Conservation (phyloP, 176 grass and related monocot genomes). For the Carex cristatella region DNA sequence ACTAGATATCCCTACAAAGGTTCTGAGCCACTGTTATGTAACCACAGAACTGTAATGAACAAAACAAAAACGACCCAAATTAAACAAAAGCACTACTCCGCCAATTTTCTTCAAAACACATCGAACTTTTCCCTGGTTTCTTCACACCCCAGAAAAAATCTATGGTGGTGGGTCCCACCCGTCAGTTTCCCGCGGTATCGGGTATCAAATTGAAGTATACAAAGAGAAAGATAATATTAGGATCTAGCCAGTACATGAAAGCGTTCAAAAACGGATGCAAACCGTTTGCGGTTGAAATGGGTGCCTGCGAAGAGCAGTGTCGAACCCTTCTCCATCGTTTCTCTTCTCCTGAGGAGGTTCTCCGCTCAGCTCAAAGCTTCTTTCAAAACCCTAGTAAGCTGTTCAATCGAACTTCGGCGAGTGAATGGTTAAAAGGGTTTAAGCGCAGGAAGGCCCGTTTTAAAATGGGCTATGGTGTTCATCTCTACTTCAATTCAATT, state of each 20-base stretch:
- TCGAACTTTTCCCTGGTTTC: neutral
- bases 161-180: neutral
- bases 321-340: constrained; percentile 40
- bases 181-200: neutral
- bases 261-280: constrained; percentile 46
- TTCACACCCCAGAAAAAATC: neutral
- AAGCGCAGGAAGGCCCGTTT: neutral
- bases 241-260: constrained; percentile 31
- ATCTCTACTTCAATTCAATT: too few species aligned
- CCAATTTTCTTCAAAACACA: neutral
- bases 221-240: neutral
- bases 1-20: neutral
- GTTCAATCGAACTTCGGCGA: neutral
- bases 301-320: constrained; percentile 69
- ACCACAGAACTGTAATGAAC: neutral
- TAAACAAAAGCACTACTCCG: neutral
- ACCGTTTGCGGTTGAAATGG: constrained; percentile 68
- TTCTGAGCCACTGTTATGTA: neutral
- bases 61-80: neutral
- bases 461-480: too few species aligned
- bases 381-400: constrained; percentile 10
- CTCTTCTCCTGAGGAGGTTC: neutral
- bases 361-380: neutral
- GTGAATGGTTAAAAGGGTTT: neutral
- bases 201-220: neutral